These are phyloP conservation scores for Kwoniella pini DNA, from an alignment of 768 basidiomycete species.

Conservation along the genomic window DNA sequence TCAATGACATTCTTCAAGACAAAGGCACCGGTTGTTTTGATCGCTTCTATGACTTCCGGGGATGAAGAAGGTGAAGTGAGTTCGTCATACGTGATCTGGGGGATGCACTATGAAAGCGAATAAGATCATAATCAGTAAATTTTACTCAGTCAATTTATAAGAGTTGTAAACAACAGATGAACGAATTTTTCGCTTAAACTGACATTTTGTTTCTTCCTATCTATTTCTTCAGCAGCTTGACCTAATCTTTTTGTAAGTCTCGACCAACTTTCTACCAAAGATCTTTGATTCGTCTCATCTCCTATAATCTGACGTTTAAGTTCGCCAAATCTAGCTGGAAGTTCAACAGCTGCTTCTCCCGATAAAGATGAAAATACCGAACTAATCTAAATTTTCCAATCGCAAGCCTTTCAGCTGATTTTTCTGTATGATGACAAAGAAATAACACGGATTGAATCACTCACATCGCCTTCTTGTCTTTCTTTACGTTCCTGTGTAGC, in stretches of 20 bases:
- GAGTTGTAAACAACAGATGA: background rate
- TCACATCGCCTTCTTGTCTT: conserved; percentile 31
- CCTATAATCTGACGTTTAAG: conserved; percentile 59
- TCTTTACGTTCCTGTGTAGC: conserved; percentile 3
- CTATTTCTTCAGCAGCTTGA: conserved; percentile 59
- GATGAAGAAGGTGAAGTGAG: conserved; percentile 18
- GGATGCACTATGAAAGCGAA: no score
- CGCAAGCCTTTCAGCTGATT: background rate
- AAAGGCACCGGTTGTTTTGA: conserved; percentile 63
- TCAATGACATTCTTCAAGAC: conserved; percentile 65
- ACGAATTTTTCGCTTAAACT: conserved; percentile 7
- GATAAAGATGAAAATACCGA: conserved; percentile 60
- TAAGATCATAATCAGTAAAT: no score
- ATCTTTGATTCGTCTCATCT: conserved; percentile 33
- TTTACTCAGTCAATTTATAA: no score
- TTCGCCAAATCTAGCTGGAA: conserved; percentile 64
- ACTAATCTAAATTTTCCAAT: conserved; percentile 55
- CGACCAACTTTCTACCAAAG: conserved; percentile 32
- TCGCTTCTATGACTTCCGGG: conserved; percentile 41
- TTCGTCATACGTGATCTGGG: conserved; percentile 55
- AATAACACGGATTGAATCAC: conserved; percentile 2
- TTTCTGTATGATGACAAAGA: no score
- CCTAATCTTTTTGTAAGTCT: conserved; percentile 29
- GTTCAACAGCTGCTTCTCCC: conserved; percentile 54
- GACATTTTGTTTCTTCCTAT: conserved; percentile 59